These are phyloP conservation scores for Chlorokybus atmophyticus DNA, from an alignment of 139 green algal species.

Conservation along the genomic window DNA sequence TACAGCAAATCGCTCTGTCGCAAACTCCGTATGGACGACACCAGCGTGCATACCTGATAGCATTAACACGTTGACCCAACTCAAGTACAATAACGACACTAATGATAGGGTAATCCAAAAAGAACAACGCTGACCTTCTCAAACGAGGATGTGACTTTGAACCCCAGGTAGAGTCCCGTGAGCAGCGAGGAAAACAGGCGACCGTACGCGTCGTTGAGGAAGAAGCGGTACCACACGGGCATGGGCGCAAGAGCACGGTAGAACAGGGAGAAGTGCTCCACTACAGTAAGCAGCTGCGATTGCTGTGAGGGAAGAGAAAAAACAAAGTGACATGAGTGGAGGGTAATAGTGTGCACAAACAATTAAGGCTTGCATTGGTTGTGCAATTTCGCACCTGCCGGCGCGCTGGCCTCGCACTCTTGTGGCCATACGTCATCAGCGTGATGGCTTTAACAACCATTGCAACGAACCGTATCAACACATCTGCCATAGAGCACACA, in stretches of 20 bases:
- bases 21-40: slow-evolving; percentile 19
- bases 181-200: slow-evolving; percentile 20
- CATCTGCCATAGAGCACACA: slow-evolving; percentile 31
- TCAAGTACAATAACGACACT: not conserved
- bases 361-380: not conserved
- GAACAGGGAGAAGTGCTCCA: slow-evolving; percentile 35
- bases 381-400: slow-evolving; percentile 10
- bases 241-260: slow-evolving; percentile 41
- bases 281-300: slow-evolving; percentile 27
- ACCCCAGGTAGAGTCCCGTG: slow-evolving; percentile 41
- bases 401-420: not conserved
- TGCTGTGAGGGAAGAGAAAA: slow-evolving; percentile 7
- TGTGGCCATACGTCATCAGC: slow-evolving; percentile 5
- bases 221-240: slow-evolving; percentile 40
- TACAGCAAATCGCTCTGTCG: slow-evolving; percentile 30
- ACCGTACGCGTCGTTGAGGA: slow-evolving; percentile 10
- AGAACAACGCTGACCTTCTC: slow-evolving; percentile 21
- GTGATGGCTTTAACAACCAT: slow-evolving; percentile 32
- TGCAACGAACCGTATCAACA: slow-evolving; percentile 26
- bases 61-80: not conserved
- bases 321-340: not conserved
- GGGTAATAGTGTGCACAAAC: not conserved
- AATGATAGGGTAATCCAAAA: not conserved
- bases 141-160: slow-evolving; percentile 35
- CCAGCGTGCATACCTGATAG: not conserved